Evolutionary conservation across 2,329 filamentous ascomycete genomes (phyloP), one percentile per base, ranked within the genome.

Genomic region (Amauroascus verrucosus): DNA sequence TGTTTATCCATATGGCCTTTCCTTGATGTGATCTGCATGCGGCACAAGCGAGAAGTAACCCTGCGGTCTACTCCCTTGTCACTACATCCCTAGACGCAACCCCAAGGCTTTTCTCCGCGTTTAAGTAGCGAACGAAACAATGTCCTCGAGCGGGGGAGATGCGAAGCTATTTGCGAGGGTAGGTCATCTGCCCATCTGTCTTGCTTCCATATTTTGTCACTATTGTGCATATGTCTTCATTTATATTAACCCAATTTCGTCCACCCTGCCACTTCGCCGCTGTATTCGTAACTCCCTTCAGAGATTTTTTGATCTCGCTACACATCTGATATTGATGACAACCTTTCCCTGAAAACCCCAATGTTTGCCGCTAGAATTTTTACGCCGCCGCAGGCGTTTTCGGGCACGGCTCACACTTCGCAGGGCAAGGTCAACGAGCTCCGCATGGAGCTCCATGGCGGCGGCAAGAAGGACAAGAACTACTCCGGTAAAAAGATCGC

Each of bases 401-500:
- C 6, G 11, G 11, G 16, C 41, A 26, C 64, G 60, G 54, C 56
- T 61, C 40, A 57, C 47, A 61, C 62, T 60, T 64, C 72, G 75
- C 86, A 98, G 93, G 93, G 93, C 78, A 98, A 98, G 80, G 93
- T 97, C 61, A 90, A 91, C 58, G 93, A 98, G 80, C 78, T 98
- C 67, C 88, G 93, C 70, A 82, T 86, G 68, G 93, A 98, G 77
- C 81, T 98, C 67, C 90, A 89, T 72, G 88, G 84, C 71, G 89
- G 89, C 67, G 85, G 87, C 61, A 96, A 95, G 77, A 98, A 97
- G 76, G 93, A 98, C 75, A 97, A 96, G 80, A 95, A 94, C 73
- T 85, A 88, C 72, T 80, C 85, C 43, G 82, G 83, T 60, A 98
- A 97, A 78, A 97, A 97, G 80, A 94, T 96, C 66, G 90, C 93